Conservation (phyloP, 2,329 filamentous ascomycete species). For the Tolypocladium endophyticum region DNA sequence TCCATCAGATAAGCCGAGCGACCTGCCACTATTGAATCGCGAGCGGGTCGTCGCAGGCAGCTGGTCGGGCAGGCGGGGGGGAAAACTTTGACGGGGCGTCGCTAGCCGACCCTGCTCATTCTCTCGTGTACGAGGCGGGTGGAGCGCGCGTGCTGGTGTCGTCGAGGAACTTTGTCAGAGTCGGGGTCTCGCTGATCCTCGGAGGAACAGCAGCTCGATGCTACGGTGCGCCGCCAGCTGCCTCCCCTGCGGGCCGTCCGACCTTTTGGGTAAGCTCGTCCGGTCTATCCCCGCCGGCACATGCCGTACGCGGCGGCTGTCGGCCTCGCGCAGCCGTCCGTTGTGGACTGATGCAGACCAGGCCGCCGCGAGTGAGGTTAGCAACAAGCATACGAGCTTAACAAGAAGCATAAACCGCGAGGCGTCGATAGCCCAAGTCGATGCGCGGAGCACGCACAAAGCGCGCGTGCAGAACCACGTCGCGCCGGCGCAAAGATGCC, state of each 20-base stretch:
- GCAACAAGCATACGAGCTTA: background rate
- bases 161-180: background rate
- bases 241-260: no score
- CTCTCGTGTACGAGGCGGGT: background rate
- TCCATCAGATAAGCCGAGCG: background rate
- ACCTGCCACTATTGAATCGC: background rate
- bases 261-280: background rate
- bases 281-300: background rate
- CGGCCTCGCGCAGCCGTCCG: no score
- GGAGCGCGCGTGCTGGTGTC: background rate
- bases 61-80: background rate
- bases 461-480: background rate
- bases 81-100: background rate
- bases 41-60: background rate
- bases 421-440: background rate
- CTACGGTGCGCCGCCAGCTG: no score
- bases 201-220: no score
- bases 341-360: background rate
- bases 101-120: background rate
- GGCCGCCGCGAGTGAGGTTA: background rate
- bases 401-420: background rate
- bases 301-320: no score
- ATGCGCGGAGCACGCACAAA: background rate
- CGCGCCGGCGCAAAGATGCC: background rate
- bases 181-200: background rate